Percentiles rank a stretch among this genome's conserved stretches.
Evolutionary conservation across 768 basidiomycete species (phyloP).

Genomic region (Xanthoconium stramineum): DNA sequence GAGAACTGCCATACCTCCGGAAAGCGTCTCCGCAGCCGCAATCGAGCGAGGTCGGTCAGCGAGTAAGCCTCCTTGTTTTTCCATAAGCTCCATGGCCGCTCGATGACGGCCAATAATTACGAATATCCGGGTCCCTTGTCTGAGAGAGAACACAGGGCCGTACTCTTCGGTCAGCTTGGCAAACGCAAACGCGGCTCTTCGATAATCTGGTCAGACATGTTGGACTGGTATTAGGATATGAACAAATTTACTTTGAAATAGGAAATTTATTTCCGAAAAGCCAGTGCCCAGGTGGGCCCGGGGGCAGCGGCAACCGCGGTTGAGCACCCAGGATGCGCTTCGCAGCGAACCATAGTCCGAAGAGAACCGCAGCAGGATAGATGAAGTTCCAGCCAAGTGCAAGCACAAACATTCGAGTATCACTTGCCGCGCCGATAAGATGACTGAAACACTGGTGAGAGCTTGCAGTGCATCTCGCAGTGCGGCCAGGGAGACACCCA

Average conservation of each 20-base stretch:
- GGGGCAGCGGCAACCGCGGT: conserved; percentile 9
- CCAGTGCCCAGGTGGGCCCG: conserved; percentile 17
- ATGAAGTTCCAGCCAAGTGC: background rate
- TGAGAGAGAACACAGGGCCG: conserved; percentile 56
- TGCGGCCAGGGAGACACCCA: too few relatives aligned
- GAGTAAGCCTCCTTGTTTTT: conserved; percentile 35
- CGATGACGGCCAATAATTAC: conserved; percentile 25
- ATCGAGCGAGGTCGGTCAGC: conserved; percentile 36
- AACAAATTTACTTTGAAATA: background rate
- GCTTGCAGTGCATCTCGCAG: too few relatives aligned
- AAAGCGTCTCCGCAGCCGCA: conserved; percentile 34
- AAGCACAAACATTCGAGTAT: background rate
- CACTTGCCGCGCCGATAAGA: too few relatives aligned
- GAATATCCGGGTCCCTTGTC: conserved; percentile 36
- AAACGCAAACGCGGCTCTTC: conserved; percentile 30
- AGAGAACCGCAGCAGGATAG: background rate
- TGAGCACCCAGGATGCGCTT: background rate
- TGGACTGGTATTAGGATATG: too few relatives aligned
- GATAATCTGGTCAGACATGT: background rate
- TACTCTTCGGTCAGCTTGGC: conserved; percentile 58
- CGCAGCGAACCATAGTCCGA: background rate
- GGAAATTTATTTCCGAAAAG: conserved; percentile 14
- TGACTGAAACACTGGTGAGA: too few relatives aligned
- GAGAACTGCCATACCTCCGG: conserved; percentile 33
- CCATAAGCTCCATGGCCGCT: conserved; percentile 40